A percentile compares a stretch with the other conserved stretches of the same genome.
Evolutionary conservation across 306 rosid species (phyloP).

Genomic region (Rosa persica): DNA sequence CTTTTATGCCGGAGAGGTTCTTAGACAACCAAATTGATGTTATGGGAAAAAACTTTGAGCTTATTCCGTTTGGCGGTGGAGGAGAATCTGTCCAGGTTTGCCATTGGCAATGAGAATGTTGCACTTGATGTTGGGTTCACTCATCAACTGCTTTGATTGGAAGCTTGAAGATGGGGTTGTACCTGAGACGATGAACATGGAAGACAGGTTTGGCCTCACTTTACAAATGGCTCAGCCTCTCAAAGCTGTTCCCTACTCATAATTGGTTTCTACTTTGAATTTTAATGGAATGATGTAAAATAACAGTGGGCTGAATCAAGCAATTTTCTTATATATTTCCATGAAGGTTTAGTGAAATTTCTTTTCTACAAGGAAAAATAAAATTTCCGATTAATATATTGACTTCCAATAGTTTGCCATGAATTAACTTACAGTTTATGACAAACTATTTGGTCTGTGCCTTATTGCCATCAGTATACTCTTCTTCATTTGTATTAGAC

Average conservation of each 20-base stretch:
- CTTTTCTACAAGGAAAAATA: neutral
- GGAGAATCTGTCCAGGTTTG: conserved; percentile 48
- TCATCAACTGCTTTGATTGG: conserved; percentile 42
- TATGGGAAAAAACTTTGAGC: conserved; percentile 30
- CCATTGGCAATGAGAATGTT: conserved; percentile 39
- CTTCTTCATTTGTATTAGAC: too few species aligned
- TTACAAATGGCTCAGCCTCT: conserved; percentile 32
- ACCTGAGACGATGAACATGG: conserved; percentile 26
- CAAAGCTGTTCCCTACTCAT: neutral
- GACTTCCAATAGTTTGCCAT: too few species aligned
- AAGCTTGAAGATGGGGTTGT: conserved; percentile 31
- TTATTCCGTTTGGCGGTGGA: conserved; percentile 42
- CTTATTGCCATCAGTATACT: too few species aligned
- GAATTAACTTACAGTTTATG: too few species aligned
- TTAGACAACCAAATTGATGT: conserved; percentile 18
- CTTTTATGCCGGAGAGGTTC: conserved; percentile 32
- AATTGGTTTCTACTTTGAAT: too few species aligned
- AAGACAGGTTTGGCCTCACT: conserved; percentile 23
- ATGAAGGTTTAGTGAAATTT: neutral
- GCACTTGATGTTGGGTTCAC: conserved; percentile 41
- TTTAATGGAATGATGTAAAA: neutral
- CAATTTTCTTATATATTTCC: neutral
- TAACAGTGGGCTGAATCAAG: neutral
- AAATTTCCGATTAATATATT: too few species aligned
- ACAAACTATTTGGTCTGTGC: too few species aligned